A percentile compares a stretch with the other conserved stretches of the same genome.
Conservation (phyloP, 495 filamentous ascomycete genomes). For the Trichoderma reesei region DNA sequence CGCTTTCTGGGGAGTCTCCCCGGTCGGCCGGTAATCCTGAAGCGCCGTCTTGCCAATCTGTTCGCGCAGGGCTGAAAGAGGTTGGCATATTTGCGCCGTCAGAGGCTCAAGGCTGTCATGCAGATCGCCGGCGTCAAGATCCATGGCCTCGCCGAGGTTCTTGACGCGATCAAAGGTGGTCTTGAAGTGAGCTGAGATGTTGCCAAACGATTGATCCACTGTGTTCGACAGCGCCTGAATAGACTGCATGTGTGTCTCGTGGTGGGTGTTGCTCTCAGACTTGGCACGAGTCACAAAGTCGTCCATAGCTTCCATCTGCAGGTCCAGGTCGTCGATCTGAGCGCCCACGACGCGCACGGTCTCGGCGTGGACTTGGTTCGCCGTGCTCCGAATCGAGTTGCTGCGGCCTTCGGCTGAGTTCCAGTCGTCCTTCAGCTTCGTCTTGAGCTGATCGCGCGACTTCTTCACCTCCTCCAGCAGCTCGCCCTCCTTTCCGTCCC, state of each 20-base stretch:
- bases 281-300: conserved; percentile 80
- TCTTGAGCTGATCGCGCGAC: conserved; percentile 68
- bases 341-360: conserved; percentile 82
- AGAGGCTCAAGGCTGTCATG: conserved; percentile 49
- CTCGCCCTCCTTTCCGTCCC: conserved; percentile 57
- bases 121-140: conserved; percentile 41
- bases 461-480: conserved; percentile 60
- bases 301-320: conserved; percentile 80
- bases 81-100: conserved; percentile 48
- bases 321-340: conserved; percentile 76
- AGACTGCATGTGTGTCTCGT: conserved; percentile 52
- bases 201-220: conserved; percentile 60
- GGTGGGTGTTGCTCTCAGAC: conserved; percentile 68
- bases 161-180: conserved; percentile 51
- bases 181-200: conserved; percentile 54
- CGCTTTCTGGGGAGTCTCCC: conserved; percentile 71
- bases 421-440: conserved; percentile 81
- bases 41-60: conserved; percentile 51
- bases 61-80: conserved; percentile 58
- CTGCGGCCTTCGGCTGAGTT: conserved; percentile 39
- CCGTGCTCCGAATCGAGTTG: conserved; percentile 65
- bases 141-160: conserved; percentile 53
- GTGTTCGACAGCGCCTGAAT: conserved; percentile 50
- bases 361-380: conserved; percentile 83
- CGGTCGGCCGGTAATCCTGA: conserved; percentile 73